Conservation (phyloP, 2,329 filamentous ascomycete species). For the Fusarium mexicanum region DNA sequence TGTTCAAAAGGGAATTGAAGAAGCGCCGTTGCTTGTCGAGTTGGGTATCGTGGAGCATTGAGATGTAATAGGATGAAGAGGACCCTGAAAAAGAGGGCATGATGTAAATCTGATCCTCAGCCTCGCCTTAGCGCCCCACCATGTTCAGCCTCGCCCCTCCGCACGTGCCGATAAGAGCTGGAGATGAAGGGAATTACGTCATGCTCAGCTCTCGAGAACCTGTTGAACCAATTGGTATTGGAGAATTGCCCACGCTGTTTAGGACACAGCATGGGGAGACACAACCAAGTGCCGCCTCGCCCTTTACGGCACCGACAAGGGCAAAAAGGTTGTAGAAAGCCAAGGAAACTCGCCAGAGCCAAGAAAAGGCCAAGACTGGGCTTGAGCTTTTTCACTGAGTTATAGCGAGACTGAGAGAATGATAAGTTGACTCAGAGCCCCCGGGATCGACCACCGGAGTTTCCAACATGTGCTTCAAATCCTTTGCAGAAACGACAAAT, state of each 20-base stretch:
- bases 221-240: constrained; percentile 34
- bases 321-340: neutral
- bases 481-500: neutral
- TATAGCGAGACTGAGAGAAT: neutral
- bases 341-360: constrained; percentile 15
- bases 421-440: constrained; percentile 11
- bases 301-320: constrained; percentile 5
- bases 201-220: constrained; percentile 18
- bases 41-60: neutral
- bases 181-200: constrained; percentile 26
- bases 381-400: neutral
- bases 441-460: neutral
- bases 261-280: neutral
- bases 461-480: constrained; percentile 7
- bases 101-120: constrained; percentile 23
- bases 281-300: neutral
- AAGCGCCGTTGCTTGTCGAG: neutral
- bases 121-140: constrained; percentile 17
- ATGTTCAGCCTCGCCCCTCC: constrained; percentile 1
- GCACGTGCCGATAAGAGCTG: constrained; percentile 34
- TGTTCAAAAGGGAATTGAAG: neutral
- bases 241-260: constrained; percentile 28
- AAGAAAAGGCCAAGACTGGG: constrained; percentile 14
- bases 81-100: constrained; percentile 18
- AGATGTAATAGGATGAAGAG: neutral